Evolutionary conservation across 129 eudicot species (phyloP), one percentile per base, ranked within the genome.

Genomic region (Lactuca sativa): DNA sequence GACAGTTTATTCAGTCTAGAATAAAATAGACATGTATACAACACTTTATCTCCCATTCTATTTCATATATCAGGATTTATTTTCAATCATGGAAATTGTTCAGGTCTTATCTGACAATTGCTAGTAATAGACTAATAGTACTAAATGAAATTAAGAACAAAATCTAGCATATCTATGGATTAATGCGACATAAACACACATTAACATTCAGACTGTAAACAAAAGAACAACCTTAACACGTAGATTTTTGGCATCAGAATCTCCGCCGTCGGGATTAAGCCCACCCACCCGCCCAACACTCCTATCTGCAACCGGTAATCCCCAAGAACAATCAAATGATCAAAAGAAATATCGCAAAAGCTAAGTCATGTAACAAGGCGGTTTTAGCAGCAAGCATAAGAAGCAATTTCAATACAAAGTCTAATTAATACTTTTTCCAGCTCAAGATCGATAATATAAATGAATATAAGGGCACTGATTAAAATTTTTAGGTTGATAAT

Each of bases 201-300:
- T 54, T 62, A 51, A 62, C 52, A 72, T 9, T 64, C 13, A 43
- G 55, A 40, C 12, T 31, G 43, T 41, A 55, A 51, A 41, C 16
- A 56, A 57, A 17, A 21, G 44, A 56, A 17, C 34, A 73, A 87
- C 97, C 97, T 91, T 91, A 62, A 88, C 97, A 32, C 86, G 86
- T 55, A 88, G 84, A 74, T 88, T 92, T 71, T 84, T 89, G 8
- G 96, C 78, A 70, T 92, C 96, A 48, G 77, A 73, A 17, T 73
- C 82, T 14, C 75, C 90, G 16, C 76, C 82, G 63, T 73, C 89
- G 56, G 74, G 77, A 70, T 84, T 92, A 34, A 86, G 82, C 69
- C 91, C 85, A 60, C 89, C 86, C 9, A 69, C 52, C 59, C 82
- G 86, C 59, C 96, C 88, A 62, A 78, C 47, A 83, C 70, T 78